Evolutionary conservation across 2,329 filamentous ascomycete species (phyloP).

Genomic region (Alternaria sp.): DNA sequence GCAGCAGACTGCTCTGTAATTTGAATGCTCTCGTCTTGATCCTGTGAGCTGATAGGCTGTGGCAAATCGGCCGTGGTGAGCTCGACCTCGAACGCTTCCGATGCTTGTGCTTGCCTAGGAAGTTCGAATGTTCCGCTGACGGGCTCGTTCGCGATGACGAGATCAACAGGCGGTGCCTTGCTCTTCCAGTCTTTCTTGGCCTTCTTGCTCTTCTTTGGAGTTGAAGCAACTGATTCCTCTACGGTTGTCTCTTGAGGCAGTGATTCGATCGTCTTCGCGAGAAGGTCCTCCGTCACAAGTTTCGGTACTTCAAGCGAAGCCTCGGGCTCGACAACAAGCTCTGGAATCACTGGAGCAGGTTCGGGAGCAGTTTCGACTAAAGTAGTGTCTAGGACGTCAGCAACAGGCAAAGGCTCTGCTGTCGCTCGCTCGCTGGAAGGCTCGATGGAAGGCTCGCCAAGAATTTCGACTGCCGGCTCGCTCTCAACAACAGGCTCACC

Average conservation of each 20-base stretch:
- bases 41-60: not conserved
- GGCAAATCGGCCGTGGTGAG: not conserved
- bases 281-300: constrained; percentile 10
- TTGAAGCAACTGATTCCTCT: constrained; percentile 26
- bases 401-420: constrained; percentile 5
- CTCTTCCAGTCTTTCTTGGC: constrained; percentile 45
- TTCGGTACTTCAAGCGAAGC: constrained; percentile 3
- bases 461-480: not conserved
- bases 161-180: constrained; percentile 26
- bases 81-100: not conserved
- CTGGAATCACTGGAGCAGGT: not conserved
- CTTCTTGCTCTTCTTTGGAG: constrained; percentile 38
- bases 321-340: not conserved
- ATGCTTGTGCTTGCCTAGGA: constrained; percentile 10
- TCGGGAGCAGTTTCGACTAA: constrained; percentile 4
- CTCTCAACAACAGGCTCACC: constrained; percentile 12
- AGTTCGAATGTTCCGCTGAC: not conserved
- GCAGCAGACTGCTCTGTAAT: not conserved
- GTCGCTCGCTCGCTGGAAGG: not conserved
- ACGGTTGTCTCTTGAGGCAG: constrained; percentile 16
- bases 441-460: not conserved
- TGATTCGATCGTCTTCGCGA: constrained; percentile 9
- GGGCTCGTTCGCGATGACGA: constrained; percentile 18
- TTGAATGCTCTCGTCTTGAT: not conserved
- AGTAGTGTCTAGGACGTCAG: not conserved